phyloP scores from a whole-genome alignment of 2,329 filamentous ascomycete genomes.

The Fusarium scirpi region DNA sequence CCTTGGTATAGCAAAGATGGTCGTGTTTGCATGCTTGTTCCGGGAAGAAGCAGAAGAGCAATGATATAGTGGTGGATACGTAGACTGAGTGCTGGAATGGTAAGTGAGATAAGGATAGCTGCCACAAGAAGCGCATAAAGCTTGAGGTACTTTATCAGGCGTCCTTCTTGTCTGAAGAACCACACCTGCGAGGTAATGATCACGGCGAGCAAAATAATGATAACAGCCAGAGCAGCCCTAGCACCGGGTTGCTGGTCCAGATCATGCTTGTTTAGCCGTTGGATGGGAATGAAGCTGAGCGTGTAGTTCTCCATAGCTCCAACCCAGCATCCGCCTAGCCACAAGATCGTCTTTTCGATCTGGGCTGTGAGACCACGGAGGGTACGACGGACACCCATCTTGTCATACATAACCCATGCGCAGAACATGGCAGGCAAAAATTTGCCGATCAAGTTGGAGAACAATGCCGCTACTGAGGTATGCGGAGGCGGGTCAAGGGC shows the following conservation, averaged over 20 bases:
- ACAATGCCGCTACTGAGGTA: conserved; percentile 73
- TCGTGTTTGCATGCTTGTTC: conserved; percentile 88
- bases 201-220: conserved; percentile 76
- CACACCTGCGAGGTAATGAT: conserved; percentile 83
- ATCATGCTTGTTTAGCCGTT: conserved; percentile 91
- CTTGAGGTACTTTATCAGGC: conserved; percentile 80
- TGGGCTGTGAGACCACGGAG: conserved; percentile 81
- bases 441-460: conserved; percentile 83
- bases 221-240: conserved; percentile 81
- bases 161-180: conserved; percentile 86
- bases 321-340: conserved; percentile 91
- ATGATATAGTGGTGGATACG: conserved; percentile 97
- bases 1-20: conserved; percentile 90
- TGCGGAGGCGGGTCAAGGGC: conserved; percentile 86
- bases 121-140: conserved; percentile 78
- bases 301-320: conserved; percentile 95
- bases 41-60: conserved; percentile 85
- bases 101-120: conserved; percentile 76
- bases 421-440: conserved; percentile 90
- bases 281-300: conserved; percentile 92
- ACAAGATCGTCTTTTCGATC: conserved; percentile 89
- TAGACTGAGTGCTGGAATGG: conserved; percentile 81
- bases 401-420: conserved; percentile 87
- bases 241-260: conserved; percentile 90
- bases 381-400: conserved; percentile 80